phyloP scores from a whole-genome alignment of 257 asterid species.

The Parsonsia alboflavescens region DNA sequence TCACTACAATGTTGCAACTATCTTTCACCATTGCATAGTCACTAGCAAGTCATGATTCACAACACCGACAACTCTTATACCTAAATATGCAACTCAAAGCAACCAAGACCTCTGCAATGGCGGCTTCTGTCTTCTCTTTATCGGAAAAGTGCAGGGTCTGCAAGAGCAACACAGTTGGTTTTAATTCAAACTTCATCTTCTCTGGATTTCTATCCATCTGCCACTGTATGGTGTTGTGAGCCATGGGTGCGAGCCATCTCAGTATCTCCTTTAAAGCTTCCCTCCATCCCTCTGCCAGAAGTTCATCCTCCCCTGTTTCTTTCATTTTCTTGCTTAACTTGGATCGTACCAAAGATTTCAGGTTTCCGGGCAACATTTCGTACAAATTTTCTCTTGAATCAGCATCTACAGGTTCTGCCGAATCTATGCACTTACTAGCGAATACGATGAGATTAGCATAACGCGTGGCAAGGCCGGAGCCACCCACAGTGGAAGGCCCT shows the following conservation, averaged over 20 bases:
- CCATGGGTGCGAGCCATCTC: constrained; percentile 83
- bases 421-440: constrained; percentile 46
- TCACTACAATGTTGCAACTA: background rate
- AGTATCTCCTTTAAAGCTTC: constrained; percentile 58
- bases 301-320: constrained; percentile 30
- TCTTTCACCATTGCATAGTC: constrained; percentile 2
- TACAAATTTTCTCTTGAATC: constrained; percentile 46
- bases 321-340: constrained; percentile 66
- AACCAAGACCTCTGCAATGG: constrained; percentile 75
- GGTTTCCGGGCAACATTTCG: constrained; percentile 67
- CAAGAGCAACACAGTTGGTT: constrained; percentile 44
- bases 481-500: constrained; percentile 62
- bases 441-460: constrained; percentile 61
- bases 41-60: constrained; percentile 13
- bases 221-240: constrained; percentile 65
- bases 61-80: constrained; percentile 41
- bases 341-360: constrained; percentile 42
- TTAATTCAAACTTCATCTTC: constrained; percentile 54
- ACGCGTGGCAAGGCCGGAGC: constrained; percentile 65
- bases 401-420: constrained; percentile 28
- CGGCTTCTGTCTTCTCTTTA: constrained; percentile 82
- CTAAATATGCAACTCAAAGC: constrained; percentile 69
- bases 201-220: constrained; percentile 64
- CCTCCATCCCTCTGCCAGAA: constrained; percentile 73
- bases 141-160: constrained; percentile 78